These are phyloP conservation scores for Brassica juncea DNA, from an alignment of 345 rosid species.

Conservation along the genomic window DNA sequence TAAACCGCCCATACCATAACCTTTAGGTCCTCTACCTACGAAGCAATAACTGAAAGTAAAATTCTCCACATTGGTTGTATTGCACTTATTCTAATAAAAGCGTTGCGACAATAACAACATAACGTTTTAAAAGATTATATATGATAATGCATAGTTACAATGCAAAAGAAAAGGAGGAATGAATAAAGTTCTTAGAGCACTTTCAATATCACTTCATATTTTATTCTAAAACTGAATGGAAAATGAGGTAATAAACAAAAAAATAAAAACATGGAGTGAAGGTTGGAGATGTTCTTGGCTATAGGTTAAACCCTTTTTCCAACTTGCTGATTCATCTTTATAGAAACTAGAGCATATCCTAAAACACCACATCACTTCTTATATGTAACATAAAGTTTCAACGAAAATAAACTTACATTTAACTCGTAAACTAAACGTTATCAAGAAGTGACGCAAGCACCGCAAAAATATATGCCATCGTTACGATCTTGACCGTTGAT, in stretches of 20 bases:
- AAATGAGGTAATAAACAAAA: too few relatives aligned
- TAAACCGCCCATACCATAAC: background rate
- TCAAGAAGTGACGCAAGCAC: background rate
- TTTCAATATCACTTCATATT: too few relatives aligned
- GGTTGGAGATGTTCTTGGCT: background rate
- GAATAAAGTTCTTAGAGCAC: background rate
- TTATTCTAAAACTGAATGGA: too few relatives aligned
- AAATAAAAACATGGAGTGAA: too few relatives aligned
- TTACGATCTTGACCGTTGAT: constrained; percentile 14
- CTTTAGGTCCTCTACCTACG: background rate
- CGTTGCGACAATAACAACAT: constrained; percentile 6
- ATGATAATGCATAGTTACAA: background rate
- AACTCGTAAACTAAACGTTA: constrained; percentile 1
- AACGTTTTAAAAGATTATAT: background rate
- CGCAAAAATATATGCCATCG: background rate
- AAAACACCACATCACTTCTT: background rate
- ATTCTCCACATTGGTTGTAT: constrained; percentile 12
- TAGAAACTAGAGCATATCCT: background rate
- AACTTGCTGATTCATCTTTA: background rate
- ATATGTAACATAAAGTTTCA: background rate
- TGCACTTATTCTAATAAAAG: constrained; percentile 2
- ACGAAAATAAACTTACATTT: background rate
- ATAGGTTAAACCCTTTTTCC: background rate
- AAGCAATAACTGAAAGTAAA: constrained; percentile 13
- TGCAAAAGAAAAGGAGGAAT: background rate